These are phyloP conservation scores for Geotrichum ghanense DNA, from an alignment of 805 yeast genomes.

Conservation along the genomic window DNA sequence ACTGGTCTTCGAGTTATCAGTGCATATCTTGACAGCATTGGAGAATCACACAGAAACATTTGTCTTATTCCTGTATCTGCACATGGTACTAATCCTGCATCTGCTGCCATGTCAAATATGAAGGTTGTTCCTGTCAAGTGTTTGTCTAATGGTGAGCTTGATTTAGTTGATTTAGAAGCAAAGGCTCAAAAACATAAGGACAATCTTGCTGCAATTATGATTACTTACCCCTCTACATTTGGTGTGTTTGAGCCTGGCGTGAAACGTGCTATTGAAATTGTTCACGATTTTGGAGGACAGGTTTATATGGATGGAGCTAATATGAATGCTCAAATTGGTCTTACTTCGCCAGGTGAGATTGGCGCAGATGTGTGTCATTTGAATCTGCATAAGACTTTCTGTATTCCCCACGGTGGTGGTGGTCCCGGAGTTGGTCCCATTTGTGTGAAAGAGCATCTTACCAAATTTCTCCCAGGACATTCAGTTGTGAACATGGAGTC, in stretches of 20 bases:
- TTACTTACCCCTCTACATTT: conserved; percentile 95
- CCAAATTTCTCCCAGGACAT: conserved; percentile 76
- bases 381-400: conserved; percentile 93
- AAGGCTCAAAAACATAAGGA: conserved; percentile 63
- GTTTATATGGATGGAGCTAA: conserved; percentile 98
- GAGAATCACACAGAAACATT: conserved; percentile 64
- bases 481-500: conserved; percentile 40
- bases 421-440: conserved; percentile 99
- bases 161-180: conserved; percentile 57
- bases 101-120: conserved; percentile 94
- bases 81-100: conserved; percentile 97
- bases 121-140: conserved; percentile 92
- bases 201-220: conserved; percentile 82
- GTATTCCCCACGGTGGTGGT: conserved; percentile 98
- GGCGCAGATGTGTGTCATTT: conserved; percentile 98
- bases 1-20: conserved; percentile 83
- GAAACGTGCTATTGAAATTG: conserved; percentile 69
- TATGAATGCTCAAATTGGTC: conserved; percentile 98
- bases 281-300: conserved; percentile 84
- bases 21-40: conserved; percentile 58
- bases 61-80: conserved; percentile 96
- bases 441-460: conserved; percentile 75
- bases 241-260: conserved; percentile 94
- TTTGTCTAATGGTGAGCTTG: conserved; percentile 73
- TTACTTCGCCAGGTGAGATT: conserved; percentile 93